Percentiles rank a stretch among this genome's conserved stretches.
Conservation (phyloP, 2,329 filamentous ascomycete species). For the Chaetomiaceae sp. region DNA sequence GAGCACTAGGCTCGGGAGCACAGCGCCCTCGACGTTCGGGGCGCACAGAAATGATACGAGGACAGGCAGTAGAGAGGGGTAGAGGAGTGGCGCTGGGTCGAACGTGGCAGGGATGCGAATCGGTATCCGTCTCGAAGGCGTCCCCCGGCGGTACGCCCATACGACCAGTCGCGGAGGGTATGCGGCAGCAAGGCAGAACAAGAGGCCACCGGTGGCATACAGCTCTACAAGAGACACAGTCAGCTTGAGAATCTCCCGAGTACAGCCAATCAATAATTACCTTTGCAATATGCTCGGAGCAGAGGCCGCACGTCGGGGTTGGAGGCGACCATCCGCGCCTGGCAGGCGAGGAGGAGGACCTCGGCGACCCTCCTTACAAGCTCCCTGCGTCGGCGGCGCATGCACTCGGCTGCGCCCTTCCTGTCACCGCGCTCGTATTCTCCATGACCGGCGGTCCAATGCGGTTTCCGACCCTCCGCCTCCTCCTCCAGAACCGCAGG, state of each 20-base stretch:
- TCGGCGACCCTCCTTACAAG: conserved; percentile 48
- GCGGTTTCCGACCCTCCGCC: conserved; percentile 32
- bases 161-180: conserved; percentile 56
- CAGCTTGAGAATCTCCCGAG: conserved; percentile 8
- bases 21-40: conserved; percentile 49
- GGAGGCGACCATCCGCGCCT: conserved; percentile 43
- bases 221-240: conserved; percentile 35
- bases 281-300: conserved; percentile 42
- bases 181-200: conserved; percentile 37
- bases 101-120: conserved; percentile 65
- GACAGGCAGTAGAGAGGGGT: conserved; percentile 70
- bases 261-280: conserved; percentile 31
- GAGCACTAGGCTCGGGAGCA: conserved; percentile 78
- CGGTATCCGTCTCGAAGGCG: conserved; percentile 34
- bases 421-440: conserved; percentile 23
- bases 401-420: conserved; percentile 28
- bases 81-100: conserved; percentile 86
- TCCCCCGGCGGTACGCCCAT: conserved; percentile 40
- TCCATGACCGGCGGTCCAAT: conserved; percentile 21
- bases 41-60: conserved; percentile 71
- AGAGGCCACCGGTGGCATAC: conserved; percentile 30
- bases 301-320: conserved; percentile 43
- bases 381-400: conserved; percentile 44
- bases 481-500: conserved; percentile 43
- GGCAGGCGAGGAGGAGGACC: conserved; percentile 42